phyloP scores from a whole-genome alignment of 495 filamentous ascomycete species.

The Podospora pseudocomata region DNA sequence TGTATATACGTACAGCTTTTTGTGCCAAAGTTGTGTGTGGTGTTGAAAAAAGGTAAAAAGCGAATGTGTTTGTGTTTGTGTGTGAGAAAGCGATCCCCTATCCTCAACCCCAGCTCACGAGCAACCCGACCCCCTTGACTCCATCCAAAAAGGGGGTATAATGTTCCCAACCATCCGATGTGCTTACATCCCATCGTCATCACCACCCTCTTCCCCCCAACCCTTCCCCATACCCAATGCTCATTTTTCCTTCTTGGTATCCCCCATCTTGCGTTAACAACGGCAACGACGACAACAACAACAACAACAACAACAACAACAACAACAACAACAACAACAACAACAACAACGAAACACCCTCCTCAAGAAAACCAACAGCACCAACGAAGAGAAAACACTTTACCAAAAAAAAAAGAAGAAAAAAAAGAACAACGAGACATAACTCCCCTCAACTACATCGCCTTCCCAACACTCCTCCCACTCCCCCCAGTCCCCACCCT shows the following conservation, averaged over 20 bases:
- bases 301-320: background rate
- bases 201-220: background rate
- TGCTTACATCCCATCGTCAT: background rate
- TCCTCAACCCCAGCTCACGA: background rate
- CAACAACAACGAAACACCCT: background rate
- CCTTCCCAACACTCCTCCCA: slow-evolving; percentile 36
- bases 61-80: background rate
- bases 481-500: slow-evolving; percentile 30
- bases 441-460: slow-evolving; percentile 29
- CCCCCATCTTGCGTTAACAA: background rate
- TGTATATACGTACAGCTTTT: background rate
- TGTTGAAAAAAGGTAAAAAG: background rate
- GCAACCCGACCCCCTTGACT: background rate
- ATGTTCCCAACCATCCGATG: background rate
- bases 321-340: background rate
- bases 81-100: background rate
- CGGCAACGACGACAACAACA: background rate
- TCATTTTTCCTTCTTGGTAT: background rate
- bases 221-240: background rate
- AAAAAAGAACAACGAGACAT: background rate
- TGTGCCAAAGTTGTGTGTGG: background rate
- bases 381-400: background rate
- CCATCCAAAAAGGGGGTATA: background rate
- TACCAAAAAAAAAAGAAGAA: background rate
- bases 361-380: background rate